Base-by-base conservation (phyloP, 495 filamentous ascomycete species). In the Copromyces sp. region DNA sequence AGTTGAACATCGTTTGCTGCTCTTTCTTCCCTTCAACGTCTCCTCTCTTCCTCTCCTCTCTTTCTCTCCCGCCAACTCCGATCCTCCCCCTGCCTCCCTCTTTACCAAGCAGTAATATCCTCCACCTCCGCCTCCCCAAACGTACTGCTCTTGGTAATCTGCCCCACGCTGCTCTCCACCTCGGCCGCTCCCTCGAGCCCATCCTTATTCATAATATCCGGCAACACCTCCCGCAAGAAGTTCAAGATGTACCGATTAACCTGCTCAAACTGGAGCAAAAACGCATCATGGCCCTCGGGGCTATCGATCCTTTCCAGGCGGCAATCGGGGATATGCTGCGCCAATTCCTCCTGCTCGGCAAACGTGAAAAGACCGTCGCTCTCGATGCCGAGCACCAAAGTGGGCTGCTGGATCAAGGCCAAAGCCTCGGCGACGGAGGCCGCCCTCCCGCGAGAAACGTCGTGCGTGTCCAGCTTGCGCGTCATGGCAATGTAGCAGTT, bases 401-500 rank as follows among this genome's bases (percentile, higher is more conserved):
- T 89, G 0, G 95, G 95, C 81, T 99, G 95, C 75, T 93, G 82
- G 68, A 99, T 93, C 75, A 91, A 83, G 2, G 87, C 86, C n/a
- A 99, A 85, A 9, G 95, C 94, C 37, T 91, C 87, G 17, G 84
- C 82, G 35, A 97, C 87, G 17, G 88, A 88, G 53, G 84, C 77
- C 17, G 86, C 82, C 24, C 94, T 89, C 74, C 90, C 86, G 32
- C 94, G 87, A 29, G 93, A 94, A 38, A 99, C 88, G 78, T 99
- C 95, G 79, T 99, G 95, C 3, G 95, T 99, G 78, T 99, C 95
- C n/a, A 99, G 89, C 81, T 99, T 99, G 73, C 95, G 92, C 7
- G 95, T 98, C 80, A 98, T 97, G 73, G 95, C 94, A 72, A 99
- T 98, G 83, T 99, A 99, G 84, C 95, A 98, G 79, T 99, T 99